Evolutionary conservation across 306 rosid genomes (phyloP).

Genomic region (Biancaea sappan): DNA sequence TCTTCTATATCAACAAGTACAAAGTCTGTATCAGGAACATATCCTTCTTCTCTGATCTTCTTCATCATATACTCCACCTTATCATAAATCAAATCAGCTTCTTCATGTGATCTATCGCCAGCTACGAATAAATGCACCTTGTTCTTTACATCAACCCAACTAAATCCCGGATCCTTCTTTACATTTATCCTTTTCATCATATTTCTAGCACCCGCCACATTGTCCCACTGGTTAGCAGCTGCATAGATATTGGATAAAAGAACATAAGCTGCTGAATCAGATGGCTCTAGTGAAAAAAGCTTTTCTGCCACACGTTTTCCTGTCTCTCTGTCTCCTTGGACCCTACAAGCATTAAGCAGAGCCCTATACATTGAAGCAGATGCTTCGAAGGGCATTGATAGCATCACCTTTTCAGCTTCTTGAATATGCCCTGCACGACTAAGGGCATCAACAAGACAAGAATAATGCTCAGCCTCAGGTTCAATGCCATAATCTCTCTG

Average conservation of each 20-base stretch:
- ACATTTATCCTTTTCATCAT: conserved; percentile 66
- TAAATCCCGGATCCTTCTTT: conserved; percentile 85
- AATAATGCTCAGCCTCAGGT: conserved; percentile 77
- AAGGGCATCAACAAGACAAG: conserved; percentile 79
- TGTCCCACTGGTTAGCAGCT: conserved; percentile 78
- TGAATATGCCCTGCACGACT: conserved; percentile 73
- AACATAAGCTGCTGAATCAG: conserved; percentile 73
- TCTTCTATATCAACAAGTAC: conserved; percentile 68
- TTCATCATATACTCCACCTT: conserved; percentile 63
- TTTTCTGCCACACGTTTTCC: conserved; percentile 61
- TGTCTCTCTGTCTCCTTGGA: conserved; percentile 58
- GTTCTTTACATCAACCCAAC: conserved; percentile 84
- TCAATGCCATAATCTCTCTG: conserved; percentile 50
- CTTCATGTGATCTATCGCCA: conserved; percentile 68
- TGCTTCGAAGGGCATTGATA: conserved; percentile 81
- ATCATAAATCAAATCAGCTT: conserved; percentile 54
- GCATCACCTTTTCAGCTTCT: conserved; percentile 71
- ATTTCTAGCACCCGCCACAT: conserved; percentile 58
- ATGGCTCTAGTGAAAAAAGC: conserved; percentile 71
- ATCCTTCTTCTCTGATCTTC: conserved; percentile 63
- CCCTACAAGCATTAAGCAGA: conserved; percentile 76
- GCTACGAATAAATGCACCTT: conserved; percentile 75
- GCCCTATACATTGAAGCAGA: conserved; percentile 79
- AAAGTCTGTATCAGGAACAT: conserved; percentile 68
- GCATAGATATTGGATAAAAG: conserved; percentile 77